phyloP scores from a whole-genome alignment of 2,329 filamentous ascomycete species.

The Leptosphaerulina australis region DNA sequence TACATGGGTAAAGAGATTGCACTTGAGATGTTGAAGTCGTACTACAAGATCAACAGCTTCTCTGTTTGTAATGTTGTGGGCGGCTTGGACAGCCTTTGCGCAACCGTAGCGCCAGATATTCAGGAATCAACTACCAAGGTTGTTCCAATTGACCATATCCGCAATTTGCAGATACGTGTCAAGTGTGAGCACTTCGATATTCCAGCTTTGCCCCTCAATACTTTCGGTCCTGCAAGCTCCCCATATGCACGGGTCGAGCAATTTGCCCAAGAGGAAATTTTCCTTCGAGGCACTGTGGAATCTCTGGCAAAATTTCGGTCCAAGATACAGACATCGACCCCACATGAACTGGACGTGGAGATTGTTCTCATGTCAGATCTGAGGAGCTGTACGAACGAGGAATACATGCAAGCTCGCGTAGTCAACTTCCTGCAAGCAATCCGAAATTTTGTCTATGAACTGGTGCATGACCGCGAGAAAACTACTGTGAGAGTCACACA shows the following conservation, averaged over 20 bases:
- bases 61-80: conserved; percentile 30
- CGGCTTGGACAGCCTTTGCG: conserved; percentile 20
- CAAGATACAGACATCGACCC: neutral
- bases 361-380: conserved; percentile 30
- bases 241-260: neutral
- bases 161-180: conserved; percentile 32
- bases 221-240: too few relatives aligned
- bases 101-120: neutral
- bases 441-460: conserved; percentile 24
- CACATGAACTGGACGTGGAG: conserved; percentile 22
- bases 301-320: conserved; percentile 1
- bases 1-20: conserved; percentile 25
- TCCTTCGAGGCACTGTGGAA: conserved; percentile 3
- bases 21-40: conserved; percentile 23
- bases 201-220: too few relatives aligned
- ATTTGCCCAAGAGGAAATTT: neutral
- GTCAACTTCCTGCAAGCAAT: conserved; percentile 27
- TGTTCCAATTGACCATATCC: conserved; percentile 21
- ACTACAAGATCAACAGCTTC: conserved; percentile 32
- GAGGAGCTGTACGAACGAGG: neutral
- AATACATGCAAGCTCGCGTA: neutral
- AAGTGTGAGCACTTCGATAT: conserved; percentile 29
- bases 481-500: conserved; percentile 25
- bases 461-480: conserved; percentile 23
- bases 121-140: conserved; percentile 1